Conservation (phyloP, 208 protist genomes). For the Trypanosoma mega region DNA sequence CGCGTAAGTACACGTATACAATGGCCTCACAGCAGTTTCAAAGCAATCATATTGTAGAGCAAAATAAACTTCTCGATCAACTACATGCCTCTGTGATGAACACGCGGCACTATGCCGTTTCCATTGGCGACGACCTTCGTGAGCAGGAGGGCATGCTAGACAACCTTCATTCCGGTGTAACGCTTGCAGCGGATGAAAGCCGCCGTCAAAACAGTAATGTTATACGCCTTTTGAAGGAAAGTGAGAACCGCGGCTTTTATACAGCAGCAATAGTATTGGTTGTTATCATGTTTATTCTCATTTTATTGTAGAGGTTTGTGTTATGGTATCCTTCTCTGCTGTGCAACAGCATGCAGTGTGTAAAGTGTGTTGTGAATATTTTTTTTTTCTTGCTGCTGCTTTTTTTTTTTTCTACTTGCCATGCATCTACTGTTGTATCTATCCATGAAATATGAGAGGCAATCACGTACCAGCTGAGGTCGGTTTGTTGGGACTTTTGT, state of each 20-base stretch:
- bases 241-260: conserved; percentile 74
- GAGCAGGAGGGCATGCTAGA: conserved; percentile 82
- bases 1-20: neutral
- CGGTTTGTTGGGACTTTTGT: too few relatives aligned
- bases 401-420: conserved; percentile 39
- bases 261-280: conserved; percentile 56
- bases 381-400: conserved; percentile 58
- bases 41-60: conserved; percentile 32
- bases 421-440: neutral
- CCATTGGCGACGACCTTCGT: conserved; percentile 67
- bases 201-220: conserved; percentile 81
- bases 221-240: conserved; percentile 62
- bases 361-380: too few relatives aligned
- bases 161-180: conserved; percentile 52
- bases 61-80: conserved; percentile 81
- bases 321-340: neutral
- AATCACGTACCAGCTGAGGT: too few relatives aligned
- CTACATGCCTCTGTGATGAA: conserved; percentile 83
- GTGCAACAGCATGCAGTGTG: too few relatives aligned
- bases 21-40: conserved; percentile 13
- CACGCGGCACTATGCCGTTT: conserved; percentile 73
- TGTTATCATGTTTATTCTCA: conserved; percentile 71
- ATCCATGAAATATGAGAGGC: too few relatives aligned
- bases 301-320: conserved; percentile 38
- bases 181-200: conserved; percentile 61